phyloP scores from a whole-genome alignment of 805 yeast species.

The Metschnikowia sp. region DNA sequence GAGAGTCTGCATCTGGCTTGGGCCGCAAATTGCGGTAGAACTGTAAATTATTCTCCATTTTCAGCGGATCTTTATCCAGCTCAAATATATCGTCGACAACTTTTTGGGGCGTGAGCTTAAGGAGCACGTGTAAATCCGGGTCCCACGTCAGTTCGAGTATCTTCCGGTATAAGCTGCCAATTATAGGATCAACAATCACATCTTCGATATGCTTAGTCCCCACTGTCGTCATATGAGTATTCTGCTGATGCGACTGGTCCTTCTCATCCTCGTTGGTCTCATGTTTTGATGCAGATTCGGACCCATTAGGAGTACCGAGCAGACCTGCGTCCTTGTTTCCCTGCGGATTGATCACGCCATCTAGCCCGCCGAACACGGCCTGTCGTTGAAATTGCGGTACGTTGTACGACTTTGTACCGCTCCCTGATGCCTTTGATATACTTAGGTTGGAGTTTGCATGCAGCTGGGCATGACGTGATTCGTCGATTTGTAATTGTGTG shows the following conservation, averaged over 20 bases:
- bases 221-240: constrained; percentile 3
- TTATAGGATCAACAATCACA: constrained; percentile 46
- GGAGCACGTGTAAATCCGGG: constrained; percentile 38
- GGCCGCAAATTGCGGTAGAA: constrained; percentile 18
- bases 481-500: constrained; percentile 38
- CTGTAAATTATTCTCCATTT: constrained; percentile 18
- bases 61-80: constrained; percentile 24
- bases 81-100: constrained; percentile 72
- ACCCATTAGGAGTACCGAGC: not conserved
- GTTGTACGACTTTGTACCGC: constrained; percentile 20
- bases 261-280: constrained; percentile 1
- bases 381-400: constrained; percentile 40
- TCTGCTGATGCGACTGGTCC: not conserved
- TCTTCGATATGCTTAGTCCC: constrained; percentile 14
- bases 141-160: constrained; percentile 65
- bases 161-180: constrained; percentile 48
- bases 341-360: constrained; percentile 33
- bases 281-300: not conserved
- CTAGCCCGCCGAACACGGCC: constrained; percentile 49
- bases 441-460: constrained; percentile 5
- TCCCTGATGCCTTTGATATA: constrained; percentile 20
- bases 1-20: constrained; percentile 21
- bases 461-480: constrained; percentile 14
- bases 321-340: constrained; percentile 3
- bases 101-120: constrained; percentile 62